These are phyloP conservation scores for Aegilops umbellulata DNA, from an alignment of 176 grass and related monocot species.

Conservation along the genomic window DNA sequence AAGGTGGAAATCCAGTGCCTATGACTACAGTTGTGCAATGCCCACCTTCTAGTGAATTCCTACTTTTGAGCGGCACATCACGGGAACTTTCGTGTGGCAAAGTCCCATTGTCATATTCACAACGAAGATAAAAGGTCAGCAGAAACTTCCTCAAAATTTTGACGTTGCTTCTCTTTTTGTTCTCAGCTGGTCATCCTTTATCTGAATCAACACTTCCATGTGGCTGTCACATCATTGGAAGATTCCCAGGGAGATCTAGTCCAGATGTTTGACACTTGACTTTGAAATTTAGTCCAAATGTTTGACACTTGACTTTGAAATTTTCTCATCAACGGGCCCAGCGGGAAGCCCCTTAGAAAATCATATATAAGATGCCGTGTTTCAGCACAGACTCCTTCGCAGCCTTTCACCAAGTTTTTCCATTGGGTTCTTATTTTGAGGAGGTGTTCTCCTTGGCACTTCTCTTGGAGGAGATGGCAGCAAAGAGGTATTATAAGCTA, in stretches of 20 bases:
- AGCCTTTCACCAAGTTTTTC: background rate
- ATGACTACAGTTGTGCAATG: too few species aligned
- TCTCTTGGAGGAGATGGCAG: slow-evolving; percentile 33
- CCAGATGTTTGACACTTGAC: background rate
- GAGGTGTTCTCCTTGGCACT: background rate
- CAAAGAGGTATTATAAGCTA: background rate
- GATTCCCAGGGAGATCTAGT: background rate
- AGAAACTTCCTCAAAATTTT: background rate
- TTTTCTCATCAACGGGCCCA: background rate
- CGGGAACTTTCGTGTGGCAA: background rate
- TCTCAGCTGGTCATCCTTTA: background rate
- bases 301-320: background rate
- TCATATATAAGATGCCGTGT: background rate
- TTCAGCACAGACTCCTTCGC: background rate
- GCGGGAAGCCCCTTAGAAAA: background rate
- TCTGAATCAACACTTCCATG: background rate
- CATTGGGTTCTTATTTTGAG: background rate
- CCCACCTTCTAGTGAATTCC: too few species aligned
- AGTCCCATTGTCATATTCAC: background rate
- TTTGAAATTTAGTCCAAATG: background rate
- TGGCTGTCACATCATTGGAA: slow-evolving; percentile 1
- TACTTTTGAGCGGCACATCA: too few species aligned
- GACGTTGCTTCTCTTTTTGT: background rate
- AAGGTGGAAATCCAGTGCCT: too few species aligned
- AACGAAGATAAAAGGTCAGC: background rate